These are phyloP conservation scores for Talinum fruticosum DNA, from an alignment of 148 eudicot species.

Conservation along the genomic window DNA sequence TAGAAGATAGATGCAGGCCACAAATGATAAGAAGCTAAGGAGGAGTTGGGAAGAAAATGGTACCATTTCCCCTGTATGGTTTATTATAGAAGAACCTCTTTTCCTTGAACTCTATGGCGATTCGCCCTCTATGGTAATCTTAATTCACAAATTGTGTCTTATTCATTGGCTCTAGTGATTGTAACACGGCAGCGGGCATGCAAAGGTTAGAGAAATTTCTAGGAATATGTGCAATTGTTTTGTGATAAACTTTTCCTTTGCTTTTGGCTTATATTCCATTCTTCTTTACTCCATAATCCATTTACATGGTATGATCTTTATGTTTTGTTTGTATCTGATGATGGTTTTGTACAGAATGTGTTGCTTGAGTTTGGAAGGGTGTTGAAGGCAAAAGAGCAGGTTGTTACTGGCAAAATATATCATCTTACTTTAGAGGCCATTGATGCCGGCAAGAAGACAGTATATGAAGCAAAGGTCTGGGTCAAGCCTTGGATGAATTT, in stretches of 20 bases:
- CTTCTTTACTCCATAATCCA: neutral
- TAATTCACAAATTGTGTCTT: neutral
- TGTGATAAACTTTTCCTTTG: neutral
- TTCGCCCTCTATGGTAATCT: neutral
- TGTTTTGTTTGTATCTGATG: neutral
- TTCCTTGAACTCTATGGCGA: neutral
- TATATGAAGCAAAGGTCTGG: constrained; percentile 75
- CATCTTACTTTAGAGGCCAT: constrained; percentile 58
- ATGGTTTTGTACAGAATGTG: constrained; percentile 14
- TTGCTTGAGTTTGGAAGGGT: constrained; percentile 24
- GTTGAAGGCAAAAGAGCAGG: constrained; percentile 30
- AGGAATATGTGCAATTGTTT: neutral
- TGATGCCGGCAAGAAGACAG: constrained; percentile 48
- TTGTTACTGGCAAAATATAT: constrained; percentile 58
- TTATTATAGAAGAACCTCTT: neutral
- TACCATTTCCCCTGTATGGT: neutral
- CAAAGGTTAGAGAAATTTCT: neutral
- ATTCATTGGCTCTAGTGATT: neutral
- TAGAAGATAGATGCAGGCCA: neutral
- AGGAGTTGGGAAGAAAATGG: neutral
- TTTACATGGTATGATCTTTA: neutral
- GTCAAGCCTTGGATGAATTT: constrained; percentile 75
- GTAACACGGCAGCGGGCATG: neutral
- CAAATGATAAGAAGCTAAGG: neutral
- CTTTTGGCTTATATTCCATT: neutral